These are phyloP conservation scores for Rhazya stricta DNA, from an alignment of 257 asterid genomes.

Conservation along the genomic window DNA sequence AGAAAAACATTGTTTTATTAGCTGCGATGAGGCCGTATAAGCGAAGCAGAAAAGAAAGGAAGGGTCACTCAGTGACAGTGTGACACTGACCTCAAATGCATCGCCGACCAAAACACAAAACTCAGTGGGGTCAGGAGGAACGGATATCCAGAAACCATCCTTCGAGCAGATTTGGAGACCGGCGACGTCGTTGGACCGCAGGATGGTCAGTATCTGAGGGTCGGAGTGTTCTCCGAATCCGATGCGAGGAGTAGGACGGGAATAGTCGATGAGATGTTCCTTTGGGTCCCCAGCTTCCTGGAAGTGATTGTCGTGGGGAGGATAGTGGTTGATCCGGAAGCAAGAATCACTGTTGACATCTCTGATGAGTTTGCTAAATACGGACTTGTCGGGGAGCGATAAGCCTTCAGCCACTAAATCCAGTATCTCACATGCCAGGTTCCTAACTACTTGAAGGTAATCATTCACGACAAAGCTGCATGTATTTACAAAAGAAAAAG, in stretches of 20 bases:
- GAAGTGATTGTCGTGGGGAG: conserved; percentile 20
- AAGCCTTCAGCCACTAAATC: conserved; percentile 60
- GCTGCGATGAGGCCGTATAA: too few species aligned
- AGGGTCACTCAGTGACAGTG: too few species aligned
- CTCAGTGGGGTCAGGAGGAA: conserved; percentile 51
- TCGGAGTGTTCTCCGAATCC: conserved; percentile 86
- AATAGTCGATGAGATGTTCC: not conserved
- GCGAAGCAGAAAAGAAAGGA: too few species aligned
- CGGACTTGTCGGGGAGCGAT: conserved; percentile 29
- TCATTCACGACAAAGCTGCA: conserved; percentile 52
- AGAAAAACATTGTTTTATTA: too few species aligned
- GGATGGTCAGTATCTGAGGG: conserved; percentile 67
- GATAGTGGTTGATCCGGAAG: conserved; percentile 72
- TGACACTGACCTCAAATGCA: conserved; percentile 15
- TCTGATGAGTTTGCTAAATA: conserved; percentile 46
- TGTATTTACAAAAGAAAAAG: not conserved
- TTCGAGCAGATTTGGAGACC: conserved; percentile 62
- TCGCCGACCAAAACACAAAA: conserved; percentile 69
- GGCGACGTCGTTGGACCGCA: conserved; percentile 60
- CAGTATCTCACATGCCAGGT: conserved; percentile 55
- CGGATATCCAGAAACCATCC: conserved; percentile 55
- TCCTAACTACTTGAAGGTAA: conserved; percentile 50
- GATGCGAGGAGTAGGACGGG: conserved; percentile 25
- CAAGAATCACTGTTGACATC: conserved; percentile 64
- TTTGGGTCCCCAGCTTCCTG: not conserved